phyloP scores from a whole-genome alignment of 2,329 filamentous ascomycete species.

The Fusarium algeriense region DNA sequence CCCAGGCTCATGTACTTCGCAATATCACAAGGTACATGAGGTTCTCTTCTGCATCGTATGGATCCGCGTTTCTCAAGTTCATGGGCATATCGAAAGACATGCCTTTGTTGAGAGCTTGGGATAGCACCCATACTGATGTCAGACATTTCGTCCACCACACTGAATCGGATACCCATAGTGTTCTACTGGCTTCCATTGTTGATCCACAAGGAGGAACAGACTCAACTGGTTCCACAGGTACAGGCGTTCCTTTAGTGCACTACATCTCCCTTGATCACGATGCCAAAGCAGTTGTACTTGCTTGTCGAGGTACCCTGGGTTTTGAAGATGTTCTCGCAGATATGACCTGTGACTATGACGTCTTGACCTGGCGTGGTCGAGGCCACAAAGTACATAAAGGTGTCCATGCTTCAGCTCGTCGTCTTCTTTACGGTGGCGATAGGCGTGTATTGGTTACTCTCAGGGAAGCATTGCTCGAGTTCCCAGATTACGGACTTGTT shows the following conservation, averaged over 20 bases:
- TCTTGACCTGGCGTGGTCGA: slow-evolving; percentile 71
- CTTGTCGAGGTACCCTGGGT: slow-evolving; percentile 77
- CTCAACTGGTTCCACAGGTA: slow-evolving; percentile 72
- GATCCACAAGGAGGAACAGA: slow-evolving; percentile 77
- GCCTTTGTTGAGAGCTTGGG: slow-evolving; percentile 56
- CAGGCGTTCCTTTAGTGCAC: slow-evolving; percentile 77
- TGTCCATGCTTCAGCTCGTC: slow-evolving; percentile 76
- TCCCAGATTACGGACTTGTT: slow-evolving; percentile 76
- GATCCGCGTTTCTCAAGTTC: slow-evolving; percentile 71
- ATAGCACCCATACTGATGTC: slow-evolving; percentile 69
- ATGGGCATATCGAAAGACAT: slow-evolving; percentile 70
- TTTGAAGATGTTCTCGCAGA: slow-evolving; percentile 81
- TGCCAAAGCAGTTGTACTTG: slow-evolving; percentile 78
- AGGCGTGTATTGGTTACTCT: slow-evolving; percentile 75
- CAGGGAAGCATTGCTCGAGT: slow-evolving; percentile 73
- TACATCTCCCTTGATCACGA: slow-evolving; percentile 79
- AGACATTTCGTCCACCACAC: slow-evolving; percentile 74
- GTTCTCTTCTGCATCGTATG: slow-evolving; percentile 75
- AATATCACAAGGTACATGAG: slow-evolving; percentile 75
- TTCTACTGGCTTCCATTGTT: slow-evolving; percentile 77
- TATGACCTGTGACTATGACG: slow-evolving; percentile 80
- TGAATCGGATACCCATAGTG: slow-evolving; percentile 66
- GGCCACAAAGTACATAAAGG: slow-evolving; percentile 80
- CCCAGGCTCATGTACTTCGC: slow-evolving; percentile 67
- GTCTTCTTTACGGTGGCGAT: slow-evolving; percentile 75